Evolutionary conservation across 306 rosid genomes (phyloP), one percentile per base, ranked within the genome.

Genomic region (Begonia fuchsioides): DNA sequence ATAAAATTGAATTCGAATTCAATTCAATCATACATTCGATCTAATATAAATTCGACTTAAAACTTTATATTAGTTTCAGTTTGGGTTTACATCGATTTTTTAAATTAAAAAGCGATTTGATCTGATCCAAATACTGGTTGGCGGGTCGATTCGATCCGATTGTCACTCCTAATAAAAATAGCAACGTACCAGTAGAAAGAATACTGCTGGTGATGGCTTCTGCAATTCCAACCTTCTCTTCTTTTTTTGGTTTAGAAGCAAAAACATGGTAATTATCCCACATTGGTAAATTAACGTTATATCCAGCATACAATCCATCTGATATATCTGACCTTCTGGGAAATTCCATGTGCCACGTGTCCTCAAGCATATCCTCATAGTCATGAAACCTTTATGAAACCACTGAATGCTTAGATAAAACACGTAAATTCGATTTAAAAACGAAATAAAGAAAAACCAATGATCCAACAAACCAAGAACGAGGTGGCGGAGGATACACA

Each of bases 401-500:
- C 13, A 41, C 35, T 26, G 35, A 3, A 26, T 26, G 8, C 35
- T 26, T 26, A 26, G 35, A 26, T 26, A 26, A 26, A 26, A 6
- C 35, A 26, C 35, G 5, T 26, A 26, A 26, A 2, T 4, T 26
- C 7, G 5, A 26, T 26, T 26, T 8, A 26, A 5, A 26, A 26
- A 26, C 8, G 35, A 26, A 26, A 26, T 4, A 0, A 26, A 26
- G 35, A 26, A 26, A 2, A 26, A 26, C 35, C 35, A 26, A 26
- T 26, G 35, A 26, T 26, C 35, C 35, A 32, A 68, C 90, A 56
- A 53, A 90, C 95, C 95, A 90, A 46, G 80, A 64, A 32, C 97
- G 86, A n/a, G 94, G 94, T 47, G 97, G 92, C 18, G 85, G 85
- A 68, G 95, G 97, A 84, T 72, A 90, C 62, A 78, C 80, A 38